Conservation (phyloP, 2,329 filamentous ascomycete species). For the Pseudogymnoascus sp. region DNA sequence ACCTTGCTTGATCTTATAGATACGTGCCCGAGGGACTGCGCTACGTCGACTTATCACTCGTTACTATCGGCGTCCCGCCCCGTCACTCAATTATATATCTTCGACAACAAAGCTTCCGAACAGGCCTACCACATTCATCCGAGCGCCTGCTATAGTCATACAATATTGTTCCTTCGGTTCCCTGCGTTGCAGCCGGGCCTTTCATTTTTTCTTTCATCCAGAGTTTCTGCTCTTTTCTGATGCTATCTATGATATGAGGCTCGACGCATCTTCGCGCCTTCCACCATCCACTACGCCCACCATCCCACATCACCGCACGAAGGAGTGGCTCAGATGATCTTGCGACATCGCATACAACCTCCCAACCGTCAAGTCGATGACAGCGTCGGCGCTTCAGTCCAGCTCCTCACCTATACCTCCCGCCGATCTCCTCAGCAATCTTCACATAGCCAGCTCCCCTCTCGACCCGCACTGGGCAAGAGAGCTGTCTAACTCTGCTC, state of each 20-base stretch:
- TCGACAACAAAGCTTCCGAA: conserved; percentile 2
- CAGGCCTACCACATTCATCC: neutral
- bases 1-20: conserved; percentile 1
- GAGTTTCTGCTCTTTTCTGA: neutral
- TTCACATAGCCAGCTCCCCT: conserved; percentile 47
- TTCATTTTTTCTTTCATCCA: neutral
- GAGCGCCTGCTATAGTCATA: neutral
- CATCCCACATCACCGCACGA: neutral
- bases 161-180: conserved; percentile 5
- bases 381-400: neutral
- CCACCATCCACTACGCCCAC: neutral
- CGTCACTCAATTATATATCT: conserved; percentile 3
- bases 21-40: neutral
- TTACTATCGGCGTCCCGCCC: neutral
- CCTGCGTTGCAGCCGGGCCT: neutral
- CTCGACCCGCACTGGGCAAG: conserved; percentile 50
- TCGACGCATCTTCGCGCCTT: neutral
- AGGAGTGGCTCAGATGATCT: neutral
- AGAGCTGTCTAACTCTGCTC: conserved; percentile 49
- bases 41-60: conserved; percentile 1
- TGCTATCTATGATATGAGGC: neutral
- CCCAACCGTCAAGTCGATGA: conserved; percentile 5
- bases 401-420: conserved; percentile 32
- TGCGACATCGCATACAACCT: neutral
- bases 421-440: conserved; percentile 52